Conservation (phyloP, 108 stramenopile species). For the Nitzschia sp. region DNA sequence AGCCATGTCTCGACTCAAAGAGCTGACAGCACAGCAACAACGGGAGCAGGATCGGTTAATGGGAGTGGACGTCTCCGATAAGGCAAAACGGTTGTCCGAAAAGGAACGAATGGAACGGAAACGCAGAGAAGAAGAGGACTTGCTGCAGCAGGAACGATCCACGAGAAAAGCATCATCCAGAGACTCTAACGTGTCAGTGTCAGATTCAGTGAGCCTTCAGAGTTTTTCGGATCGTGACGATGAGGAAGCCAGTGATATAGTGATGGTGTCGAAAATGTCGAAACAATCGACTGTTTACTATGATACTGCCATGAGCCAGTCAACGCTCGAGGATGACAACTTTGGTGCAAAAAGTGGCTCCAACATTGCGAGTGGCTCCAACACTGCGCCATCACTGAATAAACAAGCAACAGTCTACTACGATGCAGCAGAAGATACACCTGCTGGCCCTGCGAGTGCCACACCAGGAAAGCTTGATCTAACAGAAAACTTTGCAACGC, state of each 20-base stretch:
- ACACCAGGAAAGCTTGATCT: background rate
- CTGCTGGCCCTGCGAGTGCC: background rate
- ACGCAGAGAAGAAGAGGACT: slow-evolving; percentile 11
- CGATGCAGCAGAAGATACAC: background rate
- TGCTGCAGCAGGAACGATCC: background rate
- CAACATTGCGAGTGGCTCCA: background rate
- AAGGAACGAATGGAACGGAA: slow-evolving; percentile 9
- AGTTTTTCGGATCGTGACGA: background rate
- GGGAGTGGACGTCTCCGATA: slow-evolving; percentile 1
- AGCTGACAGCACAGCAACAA: background rate
- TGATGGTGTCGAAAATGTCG: background rate
- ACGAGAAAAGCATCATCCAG: slow-evolving; percentile 1
- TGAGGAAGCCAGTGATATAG: background rate
- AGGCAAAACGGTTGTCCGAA: slow-evolving; percentile 3
- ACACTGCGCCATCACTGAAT: background rate
- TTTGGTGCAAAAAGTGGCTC: slow-evolving; percentile 7
- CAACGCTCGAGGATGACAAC: background rate
- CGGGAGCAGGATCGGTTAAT: background rate
- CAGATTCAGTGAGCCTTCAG: slow-evolving; percentile 1
- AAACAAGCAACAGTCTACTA: background rate
- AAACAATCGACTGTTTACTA: background rate
- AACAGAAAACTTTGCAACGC: background rate
- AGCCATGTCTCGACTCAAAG: background rate
- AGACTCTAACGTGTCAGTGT: background rate
- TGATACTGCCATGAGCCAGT: slow-evolving; percentile 12